Percentiles rank a stretch among this genome's conserved stretches.
These are phyloP conservation scores for Cystofilobasidium macerans DNA, from an alignment of 768 basidiomycete genomes.

Conservation along the genomic window DNA sequence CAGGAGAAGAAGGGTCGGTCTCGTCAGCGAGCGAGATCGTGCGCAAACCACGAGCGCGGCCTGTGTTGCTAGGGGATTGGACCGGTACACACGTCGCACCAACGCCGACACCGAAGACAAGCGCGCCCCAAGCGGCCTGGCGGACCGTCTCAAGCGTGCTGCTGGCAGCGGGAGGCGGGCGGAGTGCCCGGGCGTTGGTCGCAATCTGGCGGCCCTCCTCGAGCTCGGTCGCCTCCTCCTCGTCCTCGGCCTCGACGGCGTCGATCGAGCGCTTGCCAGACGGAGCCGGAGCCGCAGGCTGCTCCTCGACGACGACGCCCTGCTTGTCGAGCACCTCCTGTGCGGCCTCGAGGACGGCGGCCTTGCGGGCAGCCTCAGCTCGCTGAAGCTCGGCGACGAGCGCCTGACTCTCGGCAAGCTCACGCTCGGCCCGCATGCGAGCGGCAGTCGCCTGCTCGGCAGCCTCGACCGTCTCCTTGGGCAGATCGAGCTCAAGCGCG, in stretches of 20 bases:
- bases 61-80: no score
- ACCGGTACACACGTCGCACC: slow-evolving; percentile 58
- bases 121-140: slow-evolving; percentile 69
- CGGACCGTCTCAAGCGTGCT: slow-evolving; percentile 55
- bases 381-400: slow-evolving; percentile 20
- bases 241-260: slow-evolving; percentile 47
- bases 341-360: background rate
- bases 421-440: slow-evolving; percentile 27
- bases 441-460: slow-evolving; percentile 22
- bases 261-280: slow-evolving; percentile 10
- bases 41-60: no score
- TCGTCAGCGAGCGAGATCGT: background rate
- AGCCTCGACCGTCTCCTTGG: slow-evolving; percentile 29
- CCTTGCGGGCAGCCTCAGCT: background rate
- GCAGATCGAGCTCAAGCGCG: slow-evolving; percentile 47
- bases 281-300: no score
- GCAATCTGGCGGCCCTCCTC: slow-evolving; percentile 49
- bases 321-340: slow-evolving; percentile 2
- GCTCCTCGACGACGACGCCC: no score
- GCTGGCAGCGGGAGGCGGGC: slow-evolving; percentile 42
- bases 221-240: slow-evolving; percentile 52
- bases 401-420: slow-evolving; percentile 5
- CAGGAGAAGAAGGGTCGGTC: background rate
- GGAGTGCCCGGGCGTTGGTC: slow-evolving; percentile 49
- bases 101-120: slow-evolving; percentile 71